Conservation (phyloP, 2,329 filamentous ascomycete genomes). For the Cladosporium austrohemisphaericum region DNA sequence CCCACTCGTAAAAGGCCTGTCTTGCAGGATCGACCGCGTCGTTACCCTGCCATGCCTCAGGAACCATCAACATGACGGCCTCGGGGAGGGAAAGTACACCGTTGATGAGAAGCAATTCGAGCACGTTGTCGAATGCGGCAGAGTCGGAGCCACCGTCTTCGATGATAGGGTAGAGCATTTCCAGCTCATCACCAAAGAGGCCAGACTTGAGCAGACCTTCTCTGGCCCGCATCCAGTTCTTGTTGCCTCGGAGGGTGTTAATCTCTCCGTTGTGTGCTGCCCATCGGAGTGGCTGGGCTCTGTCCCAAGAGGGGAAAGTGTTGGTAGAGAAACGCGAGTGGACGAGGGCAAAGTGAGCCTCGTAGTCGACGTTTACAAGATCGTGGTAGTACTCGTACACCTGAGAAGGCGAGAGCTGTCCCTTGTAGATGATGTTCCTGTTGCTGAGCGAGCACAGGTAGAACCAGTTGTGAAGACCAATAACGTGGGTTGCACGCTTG, state of each 20-base stretch:
- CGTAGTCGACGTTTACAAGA: slow-evolving; percentile 92
- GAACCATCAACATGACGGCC: slow-evolving; percentile 97
- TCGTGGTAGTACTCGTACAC: slow-evolving; percentile 99
- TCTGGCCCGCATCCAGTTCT: slow-evolving; percentile 98
- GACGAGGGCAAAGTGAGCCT: slow-evolving; percentile 93
- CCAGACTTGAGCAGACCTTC: slow-evolving; percentile 93
- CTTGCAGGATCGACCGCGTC: slow-evolving; percentile 88
- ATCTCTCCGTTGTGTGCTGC: slow-evolving; percentile 98
- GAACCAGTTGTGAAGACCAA: slow-evolving; percentile 97
- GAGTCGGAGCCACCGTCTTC: slow-evolving; percentile 97
- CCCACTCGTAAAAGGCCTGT: slow-evolving; percentile 97
- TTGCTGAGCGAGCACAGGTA: slow-evolving; percentile 95
- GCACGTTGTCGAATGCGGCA: slow-evolving; percentile 93
- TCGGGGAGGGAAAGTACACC: slow-evolving; percentile 92
- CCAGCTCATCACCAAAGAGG: slow-evolving; percentile 87
- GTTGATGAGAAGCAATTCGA: slow-evolving; percentile 91
- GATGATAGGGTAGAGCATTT: slow-evolving; percentile 86
- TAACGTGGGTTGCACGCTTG: slow-evolving; percentile 91
- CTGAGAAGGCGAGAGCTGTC: slow-evolving; percentile 87
- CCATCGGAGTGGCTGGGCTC: slow-evolving; percentile 93
- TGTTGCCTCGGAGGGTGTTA: slow-evolving; percentile 94
- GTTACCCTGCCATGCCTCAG: slow-evolving; percentile 97
- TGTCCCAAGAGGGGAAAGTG: slow-evolving; percentile 97
- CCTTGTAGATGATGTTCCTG: slow-evolving; percentile 99
- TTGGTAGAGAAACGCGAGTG: slow-evolving; percentile 98